Base-by-base conservation (phyloP, 139 green algal genomes). In the Chara braunii region DNA sequence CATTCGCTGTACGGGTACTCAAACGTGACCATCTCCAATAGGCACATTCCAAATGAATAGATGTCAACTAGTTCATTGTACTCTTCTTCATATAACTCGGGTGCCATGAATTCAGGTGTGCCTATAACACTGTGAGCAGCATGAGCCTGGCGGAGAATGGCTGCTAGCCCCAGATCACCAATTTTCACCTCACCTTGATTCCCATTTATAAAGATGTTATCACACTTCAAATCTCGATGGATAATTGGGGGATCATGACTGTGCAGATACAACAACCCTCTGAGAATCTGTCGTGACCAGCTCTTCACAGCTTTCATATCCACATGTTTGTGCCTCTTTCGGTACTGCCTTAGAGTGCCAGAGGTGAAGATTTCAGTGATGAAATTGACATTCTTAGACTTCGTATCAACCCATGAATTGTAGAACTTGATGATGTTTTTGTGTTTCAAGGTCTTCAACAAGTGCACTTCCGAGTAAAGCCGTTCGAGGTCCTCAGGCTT, bases 331-430 rank as follows among this genome's bases (percentile, higher is more conserved):
- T 97, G 92, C 57, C 86, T 90, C 66, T 94, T 94, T 40, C 92
- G 88, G 64, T 96, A 97, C 92, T 97, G 90, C 11, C 92, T 77
- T 75, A 99, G 83, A 0, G 92, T 96, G 37, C 93, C 93, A 32
- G 78, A 87, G 0, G 91, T 96, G 82, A 99, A 99, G 30, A 97
- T 84, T 79, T 99, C 94, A 5, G 93, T 99, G 74, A 99, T 97
- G 77, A 99, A 98, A 77, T 97, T 99, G 60, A 98, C 81, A 12
- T 83, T 90, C 45, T 83, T 68, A 30, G 66, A 82, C 69, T 94
- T 86, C 29, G 80, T 44, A 63, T 96, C 89, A 43, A 96, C 77
- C 94, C 94, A 99, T 5, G 78, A 94, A 71, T 95, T 87, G 54
- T 90, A 93, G 55, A 98, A 94, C 33, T 84, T 93, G 85, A 99